Base-by-base conservation (phyloP, 2,329 filamentous ascomycete genomes). In the Pestalotiopsis sp. region DNA sequence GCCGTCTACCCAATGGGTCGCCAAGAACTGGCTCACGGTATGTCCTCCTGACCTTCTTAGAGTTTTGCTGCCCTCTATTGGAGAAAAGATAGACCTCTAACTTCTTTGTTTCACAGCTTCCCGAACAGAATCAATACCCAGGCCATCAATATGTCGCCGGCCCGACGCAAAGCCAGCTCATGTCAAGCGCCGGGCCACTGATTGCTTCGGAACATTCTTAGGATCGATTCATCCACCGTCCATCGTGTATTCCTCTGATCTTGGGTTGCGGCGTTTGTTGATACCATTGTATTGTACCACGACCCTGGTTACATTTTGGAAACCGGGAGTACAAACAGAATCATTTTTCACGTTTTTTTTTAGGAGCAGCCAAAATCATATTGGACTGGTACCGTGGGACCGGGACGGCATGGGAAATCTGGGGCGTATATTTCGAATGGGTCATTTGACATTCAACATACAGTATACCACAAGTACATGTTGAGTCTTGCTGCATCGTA, bases 1-100 rank as follows among this genome's bases (percentile, higher is more conserved):
- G 1, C 77, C 80, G 68, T 76, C 77, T 12, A 77, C 80, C 31
- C 76, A 81, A 69, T 79, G 77, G 72, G 77, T 80, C 11, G 82
- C 81, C 14, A 76, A 80, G 69, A 79, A 76, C 60, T 80, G 79
- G 79, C 72, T 85, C 55, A 72, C 72, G 27, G 76, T 78, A 52
- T 76, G 72, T 75, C 71, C 27, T 27, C 27, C 27, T 4, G 27
- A 5, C 27, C 4, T 4, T 27, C 27, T 4, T 27, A 27, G 27
- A 27, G 27, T 27, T 27, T 27, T 4, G 27, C 27, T 27, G 39
- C 36, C 13, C 20, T 36, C 25, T 65, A n/a, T 20, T 12, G 1
- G 0, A 12, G n/a, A 31, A 39, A 11, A 20, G n/a, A 17, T 4
- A 13, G 12, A 31, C 12, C 17, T 20, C 25, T 49, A 14, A 49